phyloP scores from a whole-genome alignment of 257 asterid species.

The Orobanche coerulescens region DNA sequence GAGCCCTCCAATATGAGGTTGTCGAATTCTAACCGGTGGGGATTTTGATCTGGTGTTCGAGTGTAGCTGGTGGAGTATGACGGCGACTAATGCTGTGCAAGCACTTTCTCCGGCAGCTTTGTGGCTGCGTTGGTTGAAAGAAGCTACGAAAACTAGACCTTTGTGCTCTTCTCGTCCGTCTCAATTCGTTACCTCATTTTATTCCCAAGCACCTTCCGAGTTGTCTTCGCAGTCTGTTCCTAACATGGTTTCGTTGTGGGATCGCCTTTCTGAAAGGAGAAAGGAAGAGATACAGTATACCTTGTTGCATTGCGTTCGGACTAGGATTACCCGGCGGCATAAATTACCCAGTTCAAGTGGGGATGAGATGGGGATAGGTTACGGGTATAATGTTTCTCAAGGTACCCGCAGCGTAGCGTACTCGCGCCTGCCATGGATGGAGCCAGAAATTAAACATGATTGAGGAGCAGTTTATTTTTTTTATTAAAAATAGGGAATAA shows the following conservation, averaged over 20 bases:
- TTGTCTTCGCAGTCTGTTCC: constrained; percentile 24
- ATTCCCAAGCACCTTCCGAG: constrained; percentile 40
- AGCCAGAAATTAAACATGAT: too few relatives aligned
- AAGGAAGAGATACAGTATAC: too few relatives aligned
- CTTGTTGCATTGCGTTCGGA: too few relatives aligned
- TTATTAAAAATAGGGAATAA: too few relatives aligned
- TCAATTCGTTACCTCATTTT: constrained; percentile 47
- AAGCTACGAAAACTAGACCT: constrained; percentile 51
- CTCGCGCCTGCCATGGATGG: too few relatives aligned
- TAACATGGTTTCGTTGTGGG: neutral
- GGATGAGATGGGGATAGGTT: too few relatives aligned
- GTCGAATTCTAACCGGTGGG: constrained; percentile 46
- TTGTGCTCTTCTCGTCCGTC: constrained; percentile 51
- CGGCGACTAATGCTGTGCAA: constrained; percentile 57
- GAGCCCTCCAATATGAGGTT: constrained; percentile 59
- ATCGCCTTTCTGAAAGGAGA: constrained; percentile 26
- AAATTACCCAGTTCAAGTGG: too few relatives aligned
- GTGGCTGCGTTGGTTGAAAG: constrained; percentile 66
- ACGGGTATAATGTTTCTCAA: too few relatives aligned
- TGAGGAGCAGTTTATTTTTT: too few relatives aligned
- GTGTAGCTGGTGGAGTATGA: constrained; percentile 69
- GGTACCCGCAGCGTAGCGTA: too few relatives aligned
- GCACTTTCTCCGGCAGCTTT: constrained; percentile 74
- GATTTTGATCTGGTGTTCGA: constrained; percentile 29
- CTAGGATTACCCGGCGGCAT: too few relatives aligned